phyloP scores from a whole-genome alignment of 305 asterid genomes.

The Fraxinus floribunda region DNA sequence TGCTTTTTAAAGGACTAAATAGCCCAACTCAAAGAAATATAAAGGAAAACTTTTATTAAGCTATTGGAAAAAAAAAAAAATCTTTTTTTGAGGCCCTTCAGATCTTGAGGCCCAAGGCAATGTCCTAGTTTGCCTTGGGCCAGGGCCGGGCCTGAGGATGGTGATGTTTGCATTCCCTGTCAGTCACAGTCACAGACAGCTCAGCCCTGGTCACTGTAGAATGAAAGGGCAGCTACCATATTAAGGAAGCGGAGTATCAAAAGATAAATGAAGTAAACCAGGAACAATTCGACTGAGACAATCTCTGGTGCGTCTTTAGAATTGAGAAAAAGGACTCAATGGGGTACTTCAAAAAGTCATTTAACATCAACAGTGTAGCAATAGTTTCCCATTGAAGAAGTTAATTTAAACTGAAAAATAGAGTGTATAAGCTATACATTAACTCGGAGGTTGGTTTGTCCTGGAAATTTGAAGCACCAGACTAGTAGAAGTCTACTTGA shows the following conservation, averaged over 20 bases:
- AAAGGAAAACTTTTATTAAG: too few relatives aligned
- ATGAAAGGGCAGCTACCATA: not conserved
- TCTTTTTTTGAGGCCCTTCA: too few relatives aligned
- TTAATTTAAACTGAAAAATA: not conserved
- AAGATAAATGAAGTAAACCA: not conserved
- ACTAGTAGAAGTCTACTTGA: not conserved
- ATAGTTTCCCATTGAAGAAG: not conserved
- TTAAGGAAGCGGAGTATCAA: not conserved
- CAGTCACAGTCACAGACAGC: not conserved
- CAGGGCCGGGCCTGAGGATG: not conserved
- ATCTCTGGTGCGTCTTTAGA: not conserved
- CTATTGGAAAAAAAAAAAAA: too few relatives aligned
- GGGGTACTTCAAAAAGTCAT: not conserved
- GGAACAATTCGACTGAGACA: not conserved
- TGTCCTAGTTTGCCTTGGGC: too few relatives aligned
- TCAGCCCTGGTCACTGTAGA: not conserved
- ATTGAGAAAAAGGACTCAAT: not conserved
- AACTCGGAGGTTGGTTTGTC: not conserved
- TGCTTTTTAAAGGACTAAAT: too few relatives aligned
- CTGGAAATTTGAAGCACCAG: not conserved
- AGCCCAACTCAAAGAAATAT: too few relatives aligned
- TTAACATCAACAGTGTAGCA: not conserved
- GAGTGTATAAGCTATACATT: not conserved
- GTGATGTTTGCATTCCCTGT: not conserved
- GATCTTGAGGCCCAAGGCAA: too few relatives aligned